These are phyloP conservation scores for Suhomyces kunorum DNA, from an alignment of 1,139 yeast genomes.

Conservation along the genomic window DNA sequence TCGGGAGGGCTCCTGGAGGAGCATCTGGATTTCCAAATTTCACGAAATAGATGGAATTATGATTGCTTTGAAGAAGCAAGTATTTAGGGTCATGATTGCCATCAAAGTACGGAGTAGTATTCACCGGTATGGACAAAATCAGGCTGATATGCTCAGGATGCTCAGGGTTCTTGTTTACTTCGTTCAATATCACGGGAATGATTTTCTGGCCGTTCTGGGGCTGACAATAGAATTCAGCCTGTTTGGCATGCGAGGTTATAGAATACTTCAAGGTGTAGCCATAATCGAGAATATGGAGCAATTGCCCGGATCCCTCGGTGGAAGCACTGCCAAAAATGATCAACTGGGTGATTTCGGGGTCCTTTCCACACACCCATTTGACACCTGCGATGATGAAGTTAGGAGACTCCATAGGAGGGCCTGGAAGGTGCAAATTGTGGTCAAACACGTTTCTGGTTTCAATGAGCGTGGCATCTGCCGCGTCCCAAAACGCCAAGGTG, in stretches of 20 bases:
- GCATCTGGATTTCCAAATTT: constrained; percentile 12
- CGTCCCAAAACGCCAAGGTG: constrained; percentile 90
- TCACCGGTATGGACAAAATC: constrained; percentile 37
- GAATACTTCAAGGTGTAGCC: constrained; percentile 81
- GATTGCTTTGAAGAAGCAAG: constrained; percentile 56
- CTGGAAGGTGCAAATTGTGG: constrained; percentile 60
- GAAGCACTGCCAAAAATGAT: constrained; percentile 55
- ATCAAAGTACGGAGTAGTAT: constrained; percentile 58
- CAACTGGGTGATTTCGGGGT: constrained; percentile 78
- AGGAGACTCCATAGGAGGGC: constrained; percentile 25
- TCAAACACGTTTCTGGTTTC: constrained; percentile 76
- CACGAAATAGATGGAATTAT: constrained; percentile 49
- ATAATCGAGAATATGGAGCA: constrained; percentile 67
- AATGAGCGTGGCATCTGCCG: constrained; percentile 67
- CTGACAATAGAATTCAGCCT: constrained; percentile 71
- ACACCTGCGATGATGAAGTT: constrained; percentile 37
- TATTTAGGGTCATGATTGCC: constrained; percentile 71
- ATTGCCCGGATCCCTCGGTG: constrained; percentile 43
- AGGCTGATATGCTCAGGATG: constrained; percentile 28
- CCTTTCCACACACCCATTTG: constrained; percentile 74
- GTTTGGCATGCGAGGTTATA: constrained; percentile 78
- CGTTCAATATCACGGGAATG: constrained; percentile 31
- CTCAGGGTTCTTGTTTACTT: constrained; percentile 17
- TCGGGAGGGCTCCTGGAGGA: constrained; percentile 9
- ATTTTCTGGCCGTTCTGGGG: constrained; percentile 52